Percentiles rank a stretch among this genome's conserved stretches.
These are phyloP conservation scores for Corinectria fuckeliana DNA, from an alignment of 2,329 filamentous ascomycete species.

Conservation along the genomic window DNA sequence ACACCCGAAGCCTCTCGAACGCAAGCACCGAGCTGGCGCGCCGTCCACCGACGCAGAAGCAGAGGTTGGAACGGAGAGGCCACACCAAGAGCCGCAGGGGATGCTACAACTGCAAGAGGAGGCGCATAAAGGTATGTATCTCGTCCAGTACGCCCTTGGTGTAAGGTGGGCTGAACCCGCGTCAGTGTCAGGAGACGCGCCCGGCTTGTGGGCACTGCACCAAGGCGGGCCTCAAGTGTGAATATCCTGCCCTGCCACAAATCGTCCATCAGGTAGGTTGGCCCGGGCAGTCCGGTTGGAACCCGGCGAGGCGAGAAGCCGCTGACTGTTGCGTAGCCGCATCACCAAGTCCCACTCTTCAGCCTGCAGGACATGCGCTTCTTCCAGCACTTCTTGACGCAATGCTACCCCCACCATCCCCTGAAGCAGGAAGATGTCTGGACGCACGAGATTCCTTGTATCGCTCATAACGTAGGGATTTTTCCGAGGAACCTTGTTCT, in stretches of 20 bases:
- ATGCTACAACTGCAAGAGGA: constrained; percentile 71
- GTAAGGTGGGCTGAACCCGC: constrained; percentile 18
- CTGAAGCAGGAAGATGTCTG: constrained; percentile 70
- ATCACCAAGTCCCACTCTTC: constrained; percentile 64
- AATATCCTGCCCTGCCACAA: constrained; percentile 62
- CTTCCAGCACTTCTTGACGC: constrained; percentile 70
- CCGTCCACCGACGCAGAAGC: constrained; percentile 30
- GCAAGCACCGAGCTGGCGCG: constrained; percentile 24
- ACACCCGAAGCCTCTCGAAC: constrained; percentile 34
- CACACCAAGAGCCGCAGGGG: constrained; percentile 71
- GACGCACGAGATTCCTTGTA: constrained; percentile 70
- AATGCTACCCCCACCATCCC: constrained; percentile 69
- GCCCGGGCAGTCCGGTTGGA: not conserved
- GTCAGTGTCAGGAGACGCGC: constrained; percentile 68
- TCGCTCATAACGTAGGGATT: constrained; percentile 66
- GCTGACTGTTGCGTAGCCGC: constrained; percentile 49
- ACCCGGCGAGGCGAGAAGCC: not conserved
- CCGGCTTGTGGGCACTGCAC: constrained; percentile 69
- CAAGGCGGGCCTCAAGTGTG: constrained; percentile 67
- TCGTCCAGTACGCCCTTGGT: not conserved
- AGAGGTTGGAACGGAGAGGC: constrained; percentile 61
- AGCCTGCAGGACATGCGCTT: constrained; percentile 70
- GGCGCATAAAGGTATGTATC: constrained; percentile 64
- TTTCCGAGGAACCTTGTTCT: too few species aligned
- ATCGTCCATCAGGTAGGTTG: constrained; percentile 57